Conservation (phyloP, 306 rosid genomes). For the Acacia acuminata region DNA sequence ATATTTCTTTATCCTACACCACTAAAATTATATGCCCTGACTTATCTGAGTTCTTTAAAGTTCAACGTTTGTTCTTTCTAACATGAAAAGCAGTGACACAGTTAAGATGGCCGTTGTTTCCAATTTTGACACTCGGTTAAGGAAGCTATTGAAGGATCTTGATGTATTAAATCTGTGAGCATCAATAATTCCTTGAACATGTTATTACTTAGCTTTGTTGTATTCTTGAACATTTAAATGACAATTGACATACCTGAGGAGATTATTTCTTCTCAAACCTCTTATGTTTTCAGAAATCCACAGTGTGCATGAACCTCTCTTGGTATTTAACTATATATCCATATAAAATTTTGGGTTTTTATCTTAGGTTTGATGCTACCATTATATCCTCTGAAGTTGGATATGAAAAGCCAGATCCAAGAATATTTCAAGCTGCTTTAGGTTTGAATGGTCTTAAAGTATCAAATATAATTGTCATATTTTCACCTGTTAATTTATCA, state of each 20-base stretch:
- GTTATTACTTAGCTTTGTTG: not conserved
- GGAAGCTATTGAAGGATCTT: constrained; percentile 89
- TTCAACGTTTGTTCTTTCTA: constrained; percentile 41
- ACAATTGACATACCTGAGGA: constrained; percentile 6
- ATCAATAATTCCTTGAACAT: constrained; percentile 22
- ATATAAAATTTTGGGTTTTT: constrained; percentile 15
- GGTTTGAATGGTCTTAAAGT: constrained; percentile 42
- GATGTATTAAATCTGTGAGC: constrained; percentile 78
- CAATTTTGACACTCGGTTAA: constrained; percentile 84
- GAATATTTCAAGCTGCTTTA: constrained; percentile 85
- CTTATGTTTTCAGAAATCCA: constrained; percentile 7
- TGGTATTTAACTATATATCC: not conserved
- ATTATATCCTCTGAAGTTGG: constrained; percentile 91
- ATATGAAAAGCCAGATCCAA: constrained; percentile 88
- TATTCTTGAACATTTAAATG: not conserved
- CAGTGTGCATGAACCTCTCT: not conserved
- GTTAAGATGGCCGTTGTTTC: constrained; percentile 96
- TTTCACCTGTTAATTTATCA: constrained; percentile 9
- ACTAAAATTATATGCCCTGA: constrained; percentile 13
- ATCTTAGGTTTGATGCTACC: constrained; percentile 79
- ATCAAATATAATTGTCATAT: not conserved
- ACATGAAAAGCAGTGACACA: constrained; percentile 43
- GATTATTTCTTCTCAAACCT: constrained; percentile 3
- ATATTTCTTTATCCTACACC: constrained; percentile 14
- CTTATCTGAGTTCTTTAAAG: constrained; percentile 20